These are phyloP conservation scores for Tricholoma sp. DNA, from an alignment of 768 basidiomycete genomes.

Conservation along the genomic window DNA sequence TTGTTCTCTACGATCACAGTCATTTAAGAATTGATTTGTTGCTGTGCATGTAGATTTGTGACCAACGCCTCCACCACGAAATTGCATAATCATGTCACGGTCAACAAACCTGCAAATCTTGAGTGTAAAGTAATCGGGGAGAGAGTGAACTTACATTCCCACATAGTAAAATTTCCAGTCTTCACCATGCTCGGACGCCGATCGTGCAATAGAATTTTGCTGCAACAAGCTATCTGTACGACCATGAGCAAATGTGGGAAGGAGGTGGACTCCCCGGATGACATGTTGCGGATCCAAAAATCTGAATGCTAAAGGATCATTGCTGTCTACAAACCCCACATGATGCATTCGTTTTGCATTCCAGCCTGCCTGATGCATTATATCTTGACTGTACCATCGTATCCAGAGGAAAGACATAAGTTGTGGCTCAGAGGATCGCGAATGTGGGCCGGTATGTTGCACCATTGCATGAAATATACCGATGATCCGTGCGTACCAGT, in stretches of 20 bases:
- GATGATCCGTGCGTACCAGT: slow-evolving; percentile 17
- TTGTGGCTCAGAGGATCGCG: not conserved
- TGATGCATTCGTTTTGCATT: slow-evolving; percentile 23
- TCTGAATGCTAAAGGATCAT: not conserved
- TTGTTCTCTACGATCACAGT: too few species aligned
- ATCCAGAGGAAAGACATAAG: slow-evolving; percentile 24
- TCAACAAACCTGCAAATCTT: too few species aligned
- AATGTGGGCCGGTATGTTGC: slow-evolving; percentile 9
- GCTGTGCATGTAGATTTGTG: too few species aligned
- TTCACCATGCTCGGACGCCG: not conserved
- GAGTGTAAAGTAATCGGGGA: too few species aligned
- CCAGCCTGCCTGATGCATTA: slow-evolving; percentile 19
- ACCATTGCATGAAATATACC: slow-evolving; percentile 19
- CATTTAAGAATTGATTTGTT: too few species aligned
- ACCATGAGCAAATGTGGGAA: too few species aligned
- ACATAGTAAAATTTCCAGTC: not conserved
- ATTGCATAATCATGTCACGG: not conserved
- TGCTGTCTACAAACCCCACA: slow-evolving; percentile 22
- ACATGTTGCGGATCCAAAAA: not conserved
- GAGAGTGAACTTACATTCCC: too few species aligned
- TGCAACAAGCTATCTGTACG: too few species aligned
- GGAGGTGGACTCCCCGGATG: not conserved
- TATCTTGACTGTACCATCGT: slow-evolving; percentile 13
- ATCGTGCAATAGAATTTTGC: not conserved
- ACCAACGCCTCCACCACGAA: too few species aligned